Evolutionary conservation across 495 filamentous ascomycete genomes (phyloP).

Genomic region (Daldinia bambusicola): DNA sequence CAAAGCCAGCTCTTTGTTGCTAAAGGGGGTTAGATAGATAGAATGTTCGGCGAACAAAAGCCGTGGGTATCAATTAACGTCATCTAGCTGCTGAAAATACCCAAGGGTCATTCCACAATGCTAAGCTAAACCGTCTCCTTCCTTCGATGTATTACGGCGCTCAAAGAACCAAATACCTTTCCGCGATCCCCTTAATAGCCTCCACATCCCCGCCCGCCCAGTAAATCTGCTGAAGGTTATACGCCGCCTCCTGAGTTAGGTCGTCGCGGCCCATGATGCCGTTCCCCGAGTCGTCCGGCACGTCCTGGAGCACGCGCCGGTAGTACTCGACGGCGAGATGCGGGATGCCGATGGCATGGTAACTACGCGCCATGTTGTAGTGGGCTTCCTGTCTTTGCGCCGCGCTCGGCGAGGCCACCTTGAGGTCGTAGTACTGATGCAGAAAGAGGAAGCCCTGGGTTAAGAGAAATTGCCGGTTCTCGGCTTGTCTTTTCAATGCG

Average conservation of each 20-base stretch:
- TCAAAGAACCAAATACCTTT: constrained; percentile 60
- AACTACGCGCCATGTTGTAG: constrained; percentile 86
- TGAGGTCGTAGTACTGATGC: constrained; percentile 74
- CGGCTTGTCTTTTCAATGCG: constrained; percentile 85
- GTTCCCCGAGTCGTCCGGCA: constrained; percentile 38
- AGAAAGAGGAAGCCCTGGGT: constrained; percentile 86
- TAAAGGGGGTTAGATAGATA: background rate
- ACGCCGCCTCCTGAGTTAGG: constrained; percentile 75
- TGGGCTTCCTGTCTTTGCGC: constrained; percentile 81
- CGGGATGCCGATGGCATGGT: constrained; percentile 80
- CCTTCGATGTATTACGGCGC: background rate
- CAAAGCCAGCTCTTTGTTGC: background rate
- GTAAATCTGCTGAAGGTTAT: constrained; percentile 73
- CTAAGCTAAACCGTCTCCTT: too few species aligned
- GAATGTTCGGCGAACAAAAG: constrained; percentile 3
- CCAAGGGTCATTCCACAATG: background rate
- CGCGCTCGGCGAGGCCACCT: constrained; percentile 50
- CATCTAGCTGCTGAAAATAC: background rate
- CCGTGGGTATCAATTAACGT: constrained; percentile 4
- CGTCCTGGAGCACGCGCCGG: constrained; percentile 50
- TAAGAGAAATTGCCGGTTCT: constrained; percentile 87
- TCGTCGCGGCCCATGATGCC: constrained; percentile 60
- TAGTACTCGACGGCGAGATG: constrained; percentile 85
- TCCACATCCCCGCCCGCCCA: constrained; percentile 68
- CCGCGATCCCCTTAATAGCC: constrained; percentile 65